Conservation (phyloP, 1,284 basidiomycete genomes). For the Cryptococcus neoformans region DNA sequence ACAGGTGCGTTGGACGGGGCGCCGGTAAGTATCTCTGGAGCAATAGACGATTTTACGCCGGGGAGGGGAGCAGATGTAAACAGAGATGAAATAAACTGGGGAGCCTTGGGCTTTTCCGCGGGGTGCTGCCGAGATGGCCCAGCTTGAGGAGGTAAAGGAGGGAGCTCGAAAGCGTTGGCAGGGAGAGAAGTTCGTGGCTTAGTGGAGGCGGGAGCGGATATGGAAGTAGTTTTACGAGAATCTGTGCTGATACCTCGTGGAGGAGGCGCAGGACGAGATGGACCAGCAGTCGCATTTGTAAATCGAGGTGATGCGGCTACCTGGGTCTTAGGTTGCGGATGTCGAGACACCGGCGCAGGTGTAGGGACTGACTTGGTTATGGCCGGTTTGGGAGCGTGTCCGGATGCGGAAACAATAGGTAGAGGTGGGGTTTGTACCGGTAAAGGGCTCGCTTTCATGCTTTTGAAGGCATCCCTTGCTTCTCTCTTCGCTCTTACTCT, state of each 20-base stretch:
- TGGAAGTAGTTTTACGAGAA: neutral
- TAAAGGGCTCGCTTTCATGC: neutral
- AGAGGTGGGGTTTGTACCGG: neutral
- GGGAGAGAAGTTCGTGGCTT: neutral
- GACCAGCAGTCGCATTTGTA: neutral
- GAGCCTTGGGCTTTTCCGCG: constrained; percentile 40
- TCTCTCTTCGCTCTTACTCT: constrained; percentile 47
- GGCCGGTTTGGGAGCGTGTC: neutral
- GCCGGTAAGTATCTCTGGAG: constrained; percentile 21
- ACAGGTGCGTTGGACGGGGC: constrained; percentile 78
- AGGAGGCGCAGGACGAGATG: constrained; percentile 3
- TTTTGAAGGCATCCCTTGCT: constrained; percentile 23
- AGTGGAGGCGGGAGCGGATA: neutral
- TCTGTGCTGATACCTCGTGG: constrained; percentile 3
- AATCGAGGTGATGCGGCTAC: constrained; percentile 3
- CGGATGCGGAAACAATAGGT: neutral
- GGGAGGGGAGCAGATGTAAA: constrained; percentile 62
- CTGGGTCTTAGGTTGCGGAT: constrained; percentile 32
- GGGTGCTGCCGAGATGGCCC: constrained; percentile 17
- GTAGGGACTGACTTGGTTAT: neutral
- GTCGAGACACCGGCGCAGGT: neutral
- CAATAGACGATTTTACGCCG: constrained; percentile 10
- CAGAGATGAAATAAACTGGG: constrained; percentile 84
- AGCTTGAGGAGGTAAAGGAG: constrained; percentile 3
- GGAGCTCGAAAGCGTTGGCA: neutral